Evolutionary conservation across 2,329 filamentous ascomycete species (phyloP), one percentile per base, ranked within the genome.

Genomic region (Chaetomiaceae sp.): DNA sequence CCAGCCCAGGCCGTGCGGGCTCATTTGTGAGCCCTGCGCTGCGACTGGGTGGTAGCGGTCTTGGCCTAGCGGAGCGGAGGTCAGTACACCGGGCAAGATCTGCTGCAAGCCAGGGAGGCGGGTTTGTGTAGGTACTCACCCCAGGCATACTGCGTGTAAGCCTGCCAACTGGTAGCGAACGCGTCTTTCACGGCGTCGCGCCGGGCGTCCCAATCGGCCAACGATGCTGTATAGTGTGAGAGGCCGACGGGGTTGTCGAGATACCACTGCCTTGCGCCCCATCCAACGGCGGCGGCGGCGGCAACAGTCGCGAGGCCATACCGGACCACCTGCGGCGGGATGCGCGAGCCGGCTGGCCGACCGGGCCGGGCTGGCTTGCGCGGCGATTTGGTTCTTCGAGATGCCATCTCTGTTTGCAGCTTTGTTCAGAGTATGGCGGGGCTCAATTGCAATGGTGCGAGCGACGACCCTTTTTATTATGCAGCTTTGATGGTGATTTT

Each of bases 111-210:
- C 10, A 30, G 14, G 11, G 9, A 30, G 14, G 29, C n/a, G 8
- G 29, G 4, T 29, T 14, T 29, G 27, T 14, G 27, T 4, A 29
- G 4, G 10, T 26, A 73, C 82, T 58, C 78, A 88, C 88, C 93
- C 91, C 93, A 97, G 22, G 84, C 93, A 69, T 97, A 84, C 60
- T 86, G 82, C 63, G 89, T 84, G 65, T 98, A 98, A 10, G 86
- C 85, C 62, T 90, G 83, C 87, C 90, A 98, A 62, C 90, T 96
- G 54, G 91, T 70, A 65, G 84, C 78, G 65, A 98, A 96, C n/a
- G 87, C 89, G 62, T 95, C 86, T 49, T 86, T 87, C 3, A 98
- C 93, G 53, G 78, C 79, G 55, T 94, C 81, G 58, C 86, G 79
- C 60, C 91, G 42, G 15, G 42, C 27, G 9, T 45, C 29, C 42